Evolutionary conservation across 495 filamentous ascomycete genomes (phyloP).

Genomic region (Neurospora sp.): DNA sequence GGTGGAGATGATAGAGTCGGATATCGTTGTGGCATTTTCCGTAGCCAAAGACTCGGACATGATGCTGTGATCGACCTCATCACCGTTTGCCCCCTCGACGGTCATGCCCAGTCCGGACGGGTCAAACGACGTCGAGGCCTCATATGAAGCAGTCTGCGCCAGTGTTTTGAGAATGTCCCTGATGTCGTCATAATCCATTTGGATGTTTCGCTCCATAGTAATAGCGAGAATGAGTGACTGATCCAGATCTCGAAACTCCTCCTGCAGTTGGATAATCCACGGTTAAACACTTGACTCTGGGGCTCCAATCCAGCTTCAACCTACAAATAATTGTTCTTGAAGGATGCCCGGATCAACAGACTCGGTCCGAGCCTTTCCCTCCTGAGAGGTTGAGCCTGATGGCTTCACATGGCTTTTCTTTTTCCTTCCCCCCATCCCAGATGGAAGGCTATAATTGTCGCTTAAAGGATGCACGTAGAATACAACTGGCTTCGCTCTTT

Average conservation of each 20-base stretch:
- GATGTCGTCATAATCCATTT: constrained; percentile 56
- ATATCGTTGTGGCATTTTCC: constrained; percentile 19
- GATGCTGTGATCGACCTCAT: constrained; percentile 3
- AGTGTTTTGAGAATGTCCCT: constrained; percentile 46
- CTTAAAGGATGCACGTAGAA: neutral
- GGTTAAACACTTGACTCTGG: neutral
- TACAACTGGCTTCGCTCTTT: neutral
- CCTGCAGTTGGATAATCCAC: constrained; percentile 7
- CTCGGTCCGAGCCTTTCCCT: neutral
- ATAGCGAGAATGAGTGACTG: constrained; percentile 22
- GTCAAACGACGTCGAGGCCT: constrained; percentile 59
- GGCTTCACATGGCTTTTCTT: neutral
- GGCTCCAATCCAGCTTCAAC: neutral
- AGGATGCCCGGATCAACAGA: neutral
- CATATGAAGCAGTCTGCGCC: constrained; percentile 47
- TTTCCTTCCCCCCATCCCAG: neutral
- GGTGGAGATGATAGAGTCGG: constrained; percentile 13
- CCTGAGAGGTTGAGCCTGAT: neutral
- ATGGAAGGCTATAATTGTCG: neutral
- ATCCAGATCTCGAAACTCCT: constrained; percentile 22
- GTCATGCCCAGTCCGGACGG: constrained; percentile 53
- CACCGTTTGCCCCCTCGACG: constrained; percentile 3
- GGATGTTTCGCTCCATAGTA: constrained; percentile 43
- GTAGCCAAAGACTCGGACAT: neutral
- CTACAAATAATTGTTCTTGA: neutral